Evolutionary conservation across 192 early-diverging fungal species (phyloP).

Genomic region (Oehlia diaphana): DNA sequence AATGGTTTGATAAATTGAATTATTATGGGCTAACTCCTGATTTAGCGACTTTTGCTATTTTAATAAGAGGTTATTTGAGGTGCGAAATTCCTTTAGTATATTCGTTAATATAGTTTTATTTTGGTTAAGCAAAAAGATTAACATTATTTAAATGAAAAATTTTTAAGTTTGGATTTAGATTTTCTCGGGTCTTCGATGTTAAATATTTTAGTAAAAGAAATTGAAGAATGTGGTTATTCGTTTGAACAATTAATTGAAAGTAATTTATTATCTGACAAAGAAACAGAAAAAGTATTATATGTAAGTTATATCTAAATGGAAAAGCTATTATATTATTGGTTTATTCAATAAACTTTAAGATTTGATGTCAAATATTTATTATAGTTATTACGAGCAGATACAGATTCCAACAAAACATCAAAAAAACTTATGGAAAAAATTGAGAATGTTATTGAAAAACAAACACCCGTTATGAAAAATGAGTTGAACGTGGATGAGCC

Average conservation of each 20-base stretch:
- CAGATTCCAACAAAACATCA: neutral
- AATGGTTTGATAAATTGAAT: slow-evolving; percentile 71
- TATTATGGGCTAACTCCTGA: slow-evolving; percentile 60
- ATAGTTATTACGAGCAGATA: neutral
- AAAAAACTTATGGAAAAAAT: neutral
- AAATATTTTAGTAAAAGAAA: neutral
- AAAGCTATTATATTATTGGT: no score
- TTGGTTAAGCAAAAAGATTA: neutral
- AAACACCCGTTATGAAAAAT: neutral
- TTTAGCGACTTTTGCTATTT: slow-evolving; percentile 72
- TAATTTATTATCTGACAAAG: slow-evolving; percentile 14
- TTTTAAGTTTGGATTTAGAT: neutral
- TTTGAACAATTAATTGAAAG: slow-evolving; percentile 17
- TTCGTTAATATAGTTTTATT: neutral
- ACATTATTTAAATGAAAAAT: neutral
- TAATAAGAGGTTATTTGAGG: slow-evolving; percentile 69
- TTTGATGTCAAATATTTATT: neutral
- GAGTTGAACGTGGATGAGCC: neutral
- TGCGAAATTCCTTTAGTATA: slow-evolving; percentile 29
- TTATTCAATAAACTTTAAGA: no score
- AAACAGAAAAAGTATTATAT: neutral
- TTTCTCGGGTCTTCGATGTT: neutral
- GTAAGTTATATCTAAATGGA: neutral
- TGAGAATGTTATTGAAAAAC: slow-evolving; percentile 1
- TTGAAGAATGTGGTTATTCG: neutral